These are phyloP conservation scores for Cryptosporidium andersoni DNA, from an alignment of 169 alveolate species.

Conservation along the genomic window DNA sequence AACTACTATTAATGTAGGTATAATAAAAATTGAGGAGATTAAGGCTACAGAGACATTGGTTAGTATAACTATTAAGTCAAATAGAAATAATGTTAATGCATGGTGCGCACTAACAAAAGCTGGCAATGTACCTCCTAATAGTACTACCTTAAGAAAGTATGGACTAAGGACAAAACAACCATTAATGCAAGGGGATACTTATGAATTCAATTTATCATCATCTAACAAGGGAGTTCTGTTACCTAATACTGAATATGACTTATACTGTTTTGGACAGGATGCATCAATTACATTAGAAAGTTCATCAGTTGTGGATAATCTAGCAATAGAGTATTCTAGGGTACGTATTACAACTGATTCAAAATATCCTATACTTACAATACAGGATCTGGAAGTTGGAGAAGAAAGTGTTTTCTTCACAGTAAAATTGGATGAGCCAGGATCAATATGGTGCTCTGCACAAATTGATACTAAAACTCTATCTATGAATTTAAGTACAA, in stretches of 20 bases:
- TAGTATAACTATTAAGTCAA: conserved; percentile 62
- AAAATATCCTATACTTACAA: conserved; percentile 29
- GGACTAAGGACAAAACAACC: conserved; percentile 74
- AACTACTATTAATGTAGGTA: conserved; percentile 56
- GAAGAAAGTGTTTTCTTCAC: conserved; percentile 50
- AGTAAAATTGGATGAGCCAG: conserved; percentile 26
- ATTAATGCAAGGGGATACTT: conserved; percentile 44
- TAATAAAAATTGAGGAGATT: conserved; percentile 64
- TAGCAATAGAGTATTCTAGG: conserved; percentile 72
- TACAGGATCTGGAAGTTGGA: conserved; percentile 43
- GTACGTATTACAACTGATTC: conserved; percentile 66
- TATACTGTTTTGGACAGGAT: conserved; percentile 77
- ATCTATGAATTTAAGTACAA: neutral
- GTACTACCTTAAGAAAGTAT: conserved; percentile 73
- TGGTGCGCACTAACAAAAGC: conserved; percentile 78
- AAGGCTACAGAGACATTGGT: conserved; percentile 70
- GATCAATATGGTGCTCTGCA: conserved; percentile 62
- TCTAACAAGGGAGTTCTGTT: conserved; percentile 65
- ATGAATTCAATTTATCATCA: conserved; percentile 29
- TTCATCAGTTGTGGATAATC: neutral
- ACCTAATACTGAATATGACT: conserved; percentile 75
- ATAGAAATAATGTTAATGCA: conserved; percentile 64
- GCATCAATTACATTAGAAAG: conserved; percentile 6
- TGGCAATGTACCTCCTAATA: conserved; percentile 72
- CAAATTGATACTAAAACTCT: neutral